Evolutionary conservation across 2,329 filamentous ascomycete genomes (phyloP).

Genomic region (Podosphaera xanthii): DNA sequence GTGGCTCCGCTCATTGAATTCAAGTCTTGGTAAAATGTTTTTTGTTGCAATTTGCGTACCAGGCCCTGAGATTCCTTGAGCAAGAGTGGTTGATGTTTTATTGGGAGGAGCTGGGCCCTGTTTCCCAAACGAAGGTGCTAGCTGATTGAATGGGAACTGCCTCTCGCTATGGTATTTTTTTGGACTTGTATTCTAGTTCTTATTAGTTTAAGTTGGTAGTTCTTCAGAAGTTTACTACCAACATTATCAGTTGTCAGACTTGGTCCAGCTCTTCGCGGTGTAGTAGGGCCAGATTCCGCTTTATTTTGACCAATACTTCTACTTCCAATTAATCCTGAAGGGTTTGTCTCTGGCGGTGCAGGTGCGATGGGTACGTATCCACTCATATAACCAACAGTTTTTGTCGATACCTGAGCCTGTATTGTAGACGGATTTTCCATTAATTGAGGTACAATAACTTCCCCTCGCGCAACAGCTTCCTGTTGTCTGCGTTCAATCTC

Average conservation of each 20-base stretch:
- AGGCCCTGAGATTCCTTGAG: not conserved
- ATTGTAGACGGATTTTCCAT: not conserved
- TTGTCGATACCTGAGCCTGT: not conserved
- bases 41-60: not conserved
- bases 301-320: not conserved
- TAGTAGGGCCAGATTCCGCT: not conserved
- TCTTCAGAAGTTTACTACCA: not conserved
- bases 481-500: constrained; percentile 11
- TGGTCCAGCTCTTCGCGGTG: not conserved
- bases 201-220: not conserved
- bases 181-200: not conserved
- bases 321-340: not conserved
- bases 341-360: not conserved
- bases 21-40: not conserved
- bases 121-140: not conserved
- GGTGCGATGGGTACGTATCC: not conserved
- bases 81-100: not conserved
- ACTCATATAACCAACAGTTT: not conserved
- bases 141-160: not conserved
- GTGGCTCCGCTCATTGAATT: not conserved
- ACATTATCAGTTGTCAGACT: not conserved
- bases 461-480: constrained; percentile 12
- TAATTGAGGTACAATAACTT: constrained; percentile 7
- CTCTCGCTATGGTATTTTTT: not conserved
- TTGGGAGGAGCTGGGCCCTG: not conserved